Evolutionary conservation across 305 asterid species (phyloP), one percentile per base, ranked within the genome.

Genomic region (Withania somnifera): DNA sequence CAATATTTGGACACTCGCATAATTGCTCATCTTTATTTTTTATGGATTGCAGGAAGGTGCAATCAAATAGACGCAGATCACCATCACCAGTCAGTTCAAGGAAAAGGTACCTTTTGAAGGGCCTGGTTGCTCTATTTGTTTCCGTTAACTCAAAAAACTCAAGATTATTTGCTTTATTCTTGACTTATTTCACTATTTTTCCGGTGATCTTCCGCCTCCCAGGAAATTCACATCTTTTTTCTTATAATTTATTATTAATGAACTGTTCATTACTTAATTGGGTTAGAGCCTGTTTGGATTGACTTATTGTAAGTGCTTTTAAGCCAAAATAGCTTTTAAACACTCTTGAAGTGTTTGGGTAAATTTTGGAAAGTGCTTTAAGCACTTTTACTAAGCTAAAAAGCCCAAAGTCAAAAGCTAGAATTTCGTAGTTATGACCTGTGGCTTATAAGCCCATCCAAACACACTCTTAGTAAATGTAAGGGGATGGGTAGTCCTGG

Each of bases 31-130:
- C 34, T 67, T 45, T 71, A n/a, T n/a, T 52, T 50, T 75, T 84
- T 77, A 85, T 81, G 86, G 80, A 75, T 56, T 84, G 86, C 93
- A 97, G 99, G 91, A 97, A 89, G 77, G 91, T 78, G 77, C 93
- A 83, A 68, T 83, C 92, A 11, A 91, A 78, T 88, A 89, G 98
- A 83, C 91, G 66, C 52, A 90, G 81, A 87, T 93, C 99, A 73
- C 97, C 98, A 64, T 96, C 97, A 47, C 91, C 98, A 69, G 83
- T 85, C 82, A 91, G 96, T 88, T 66, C 92, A 77, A 92, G 89
- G 84, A 97, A 92, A 90, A 92, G 99, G 98, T 94, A 93, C 63
- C 8, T 80, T 80, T 50, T 50, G 45, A 40, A 30, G 17, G 13
- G 63, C 40, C 79, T 13, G 63, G 73, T 19, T 66, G 17, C 52